Base-by-base conservation (phyloP, 257 asterid species). In the Penstemon eatonii region DNA sequence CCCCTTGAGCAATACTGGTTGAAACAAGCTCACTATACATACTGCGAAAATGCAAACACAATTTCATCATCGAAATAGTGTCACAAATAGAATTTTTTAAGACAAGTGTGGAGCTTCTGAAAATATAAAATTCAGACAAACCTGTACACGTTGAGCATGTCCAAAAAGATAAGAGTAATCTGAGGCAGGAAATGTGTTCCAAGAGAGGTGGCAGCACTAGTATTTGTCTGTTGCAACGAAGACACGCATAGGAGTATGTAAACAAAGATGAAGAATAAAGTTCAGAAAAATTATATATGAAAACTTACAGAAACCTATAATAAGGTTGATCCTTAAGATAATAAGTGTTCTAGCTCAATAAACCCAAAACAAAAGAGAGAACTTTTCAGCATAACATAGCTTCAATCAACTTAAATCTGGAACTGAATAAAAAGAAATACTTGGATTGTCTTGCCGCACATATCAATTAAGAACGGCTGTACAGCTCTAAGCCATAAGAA, bases 101-200 rank as follows among this genome's bases (percentile, higher is more conserved):
- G 33, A 61, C 41, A 13, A 40, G 12, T 6, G 13, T 10, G 43
- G 18, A 11, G 8, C 55, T 42, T 59, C 49, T 45, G 61, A 72
- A 58, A 65, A 39, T 25, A 25, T 25, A 70, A 51, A 69, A 25
- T 12, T 25, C 33, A 56, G 44, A 52, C 53, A 47, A 66, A 94
- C 99, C 90, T 94, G 85, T 94, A 94, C 72, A 94, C 96, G 82
- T 89, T 91, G 73, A 94, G 99, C 97, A 94, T 87, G 87, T 94
- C 96, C 84, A 89, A 77, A 75, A 91, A 94, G 82, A 89, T 91
- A 0, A 77, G 73, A 68, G 96, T 15, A 50, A 94, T 91, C 87
- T 94, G 99, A 13, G 99, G 76, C 74, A 91, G 74, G 83, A 89
- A 94, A 74, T 74, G 79, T 44, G 98, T 89, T 75, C 98, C 99